A percentile compares a stretch with the other conserved stretches of the same genome.
Conservation (phyloP, 345 rosid species). For the Trapa incisa region DNA sequence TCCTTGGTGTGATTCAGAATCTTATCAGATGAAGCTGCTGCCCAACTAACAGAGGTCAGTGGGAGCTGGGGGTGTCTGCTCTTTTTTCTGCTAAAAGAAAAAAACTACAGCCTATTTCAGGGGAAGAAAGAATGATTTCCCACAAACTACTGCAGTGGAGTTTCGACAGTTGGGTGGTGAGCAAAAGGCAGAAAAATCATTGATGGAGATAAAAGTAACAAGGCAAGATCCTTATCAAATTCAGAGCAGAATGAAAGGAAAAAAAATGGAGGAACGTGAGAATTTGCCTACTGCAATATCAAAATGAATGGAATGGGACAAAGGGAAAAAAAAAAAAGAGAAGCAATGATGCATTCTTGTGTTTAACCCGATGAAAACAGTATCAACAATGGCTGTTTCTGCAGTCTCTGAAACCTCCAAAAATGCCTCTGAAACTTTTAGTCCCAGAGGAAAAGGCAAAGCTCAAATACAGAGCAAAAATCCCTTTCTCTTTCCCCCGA, state of each 20-base stretch:
- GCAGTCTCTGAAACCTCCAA: background rate
- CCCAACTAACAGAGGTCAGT: background rate
- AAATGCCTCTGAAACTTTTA: background rate
- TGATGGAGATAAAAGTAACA: background rate
- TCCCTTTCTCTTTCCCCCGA: conserved; percentile 6
- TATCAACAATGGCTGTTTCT: background rate
- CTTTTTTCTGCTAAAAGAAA: background rate
- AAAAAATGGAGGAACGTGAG: background rate
- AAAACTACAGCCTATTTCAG: background rate
- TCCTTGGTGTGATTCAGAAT: too few species aligned
- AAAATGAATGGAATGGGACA: background rate
- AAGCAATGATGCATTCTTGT: background rate
- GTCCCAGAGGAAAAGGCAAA: conserved; percentile 4
- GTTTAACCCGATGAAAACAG: background rate
- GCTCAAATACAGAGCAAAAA: background rate
- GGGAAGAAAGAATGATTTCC: background rate
- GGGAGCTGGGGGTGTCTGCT: background rate
- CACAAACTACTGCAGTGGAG: background rate
- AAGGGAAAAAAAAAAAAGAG: too few species aligned
- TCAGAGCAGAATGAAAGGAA: background rate
- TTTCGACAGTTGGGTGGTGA: background rate
- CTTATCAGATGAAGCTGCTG: background rate
- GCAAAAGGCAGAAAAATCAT: background rate
- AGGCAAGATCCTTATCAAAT: background rate
- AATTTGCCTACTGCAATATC: background rate